These are phyloP conservation scores for Iris macrosiphon DNA, from an alignment of 106 monocot species.

Conservation along the genomic window DNA sequence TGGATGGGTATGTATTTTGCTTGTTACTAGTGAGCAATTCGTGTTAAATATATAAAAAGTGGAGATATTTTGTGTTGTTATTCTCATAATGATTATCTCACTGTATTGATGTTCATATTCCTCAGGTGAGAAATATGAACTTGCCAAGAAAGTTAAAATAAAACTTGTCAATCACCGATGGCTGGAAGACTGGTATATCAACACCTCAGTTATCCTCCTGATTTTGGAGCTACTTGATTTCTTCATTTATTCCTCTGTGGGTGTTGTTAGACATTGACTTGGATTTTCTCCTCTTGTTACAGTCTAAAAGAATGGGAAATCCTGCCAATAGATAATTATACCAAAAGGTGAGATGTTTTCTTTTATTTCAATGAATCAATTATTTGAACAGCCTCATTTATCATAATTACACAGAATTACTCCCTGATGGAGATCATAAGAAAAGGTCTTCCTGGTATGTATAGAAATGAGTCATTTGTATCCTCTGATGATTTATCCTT, in stretches of 20 bases:
- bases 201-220: neutral
- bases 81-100: neutral
- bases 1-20: too few relatives aligned
- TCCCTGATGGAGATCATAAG: too few relatives aligned
- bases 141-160: conserved; percentile 86
- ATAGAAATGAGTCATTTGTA: too few relatives aligned
- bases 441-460: too few relatives aligned
- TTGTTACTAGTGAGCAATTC: too few relatives aligned
- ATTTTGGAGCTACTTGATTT: neutral
- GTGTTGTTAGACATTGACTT: too few relatives aligned
- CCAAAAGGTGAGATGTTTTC: conserved; percentile 53
- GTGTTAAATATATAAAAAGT: too few relatives aligned
- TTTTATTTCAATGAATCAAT: neutral
- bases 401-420: too few relatives aligned
- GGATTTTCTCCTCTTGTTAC: too few relatives aligned
- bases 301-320: conserved; percentile 84
- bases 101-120: conserved; percentile 4
- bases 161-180: conserved; percentile 95
- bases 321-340: conserved; percentile 62
- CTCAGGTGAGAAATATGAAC: conserved; percentile 92
- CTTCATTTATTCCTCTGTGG: neutral
- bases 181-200: conserved; percentile 86
- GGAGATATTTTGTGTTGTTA: neutral
- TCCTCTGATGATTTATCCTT: too few relatives aligned
- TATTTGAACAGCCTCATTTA: too few relatives aligned